A percentile compares a stretch with the other conserved stretches of the same genome.
Conservation (phyloP, 768 basidiomycete genomes). For the Pleurotus pulmonarius region DNA sequence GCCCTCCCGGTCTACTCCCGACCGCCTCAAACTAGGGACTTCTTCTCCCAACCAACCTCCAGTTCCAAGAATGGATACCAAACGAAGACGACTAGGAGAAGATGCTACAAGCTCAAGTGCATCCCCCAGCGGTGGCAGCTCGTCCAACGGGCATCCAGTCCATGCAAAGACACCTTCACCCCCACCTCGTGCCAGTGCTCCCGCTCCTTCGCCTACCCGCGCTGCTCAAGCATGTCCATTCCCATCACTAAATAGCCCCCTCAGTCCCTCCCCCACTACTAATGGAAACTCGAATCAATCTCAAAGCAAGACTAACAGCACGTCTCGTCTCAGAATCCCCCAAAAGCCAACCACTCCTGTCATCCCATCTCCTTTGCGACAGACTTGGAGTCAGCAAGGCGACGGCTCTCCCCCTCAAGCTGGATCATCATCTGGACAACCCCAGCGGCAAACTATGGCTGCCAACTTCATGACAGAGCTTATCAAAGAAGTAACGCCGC, state of each 20-base stretch:
- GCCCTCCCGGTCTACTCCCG: constrained; percentile 41
- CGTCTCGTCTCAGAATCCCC: constrained; percentile 30
- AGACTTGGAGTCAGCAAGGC: constrained; percentile 58
- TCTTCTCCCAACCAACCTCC: neutral
- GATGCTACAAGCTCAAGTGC: constrained; percentile 30
- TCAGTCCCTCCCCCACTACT: constrained; percentile 22
- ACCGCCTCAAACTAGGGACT: constrained; percentile 28
- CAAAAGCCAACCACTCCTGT: constrained; percentile 48
- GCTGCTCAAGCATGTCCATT: constrained; percentile 28
- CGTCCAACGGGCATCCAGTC: constrained; percentile 15
- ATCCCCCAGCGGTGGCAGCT: constrained; percentile 19
- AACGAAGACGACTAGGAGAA: constrained; percentile 58
- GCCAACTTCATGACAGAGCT: constrained; percentile 68
- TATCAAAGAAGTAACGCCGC: constrained; percentile 67
- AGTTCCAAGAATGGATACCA: constrained; percentile 41
- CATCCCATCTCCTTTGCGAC: constrained; percentile 70
- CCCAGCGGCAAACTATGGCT: constrained; percentile 55
- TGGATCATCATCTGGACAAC: constrained; percentile 24
- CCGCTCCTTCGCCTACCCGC: constrained; percentile 29
- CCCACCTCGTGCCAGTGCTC: constrained; percentile 27
- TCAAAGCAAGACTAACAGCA: constrained; percentile 9
- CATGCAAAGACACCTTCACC: constrained; percentile 16
- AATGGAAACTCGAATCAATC: constrained; percentile 22
- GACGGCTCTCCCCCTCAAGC: constrained; percentile 29
- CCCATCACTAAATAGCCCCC: constrained; percentile 26